These are phyloP conservation scores for Gastrolobium villosum DNA, from an alignment of 306 rosid species.

Conservation along the genomic window DNA sequence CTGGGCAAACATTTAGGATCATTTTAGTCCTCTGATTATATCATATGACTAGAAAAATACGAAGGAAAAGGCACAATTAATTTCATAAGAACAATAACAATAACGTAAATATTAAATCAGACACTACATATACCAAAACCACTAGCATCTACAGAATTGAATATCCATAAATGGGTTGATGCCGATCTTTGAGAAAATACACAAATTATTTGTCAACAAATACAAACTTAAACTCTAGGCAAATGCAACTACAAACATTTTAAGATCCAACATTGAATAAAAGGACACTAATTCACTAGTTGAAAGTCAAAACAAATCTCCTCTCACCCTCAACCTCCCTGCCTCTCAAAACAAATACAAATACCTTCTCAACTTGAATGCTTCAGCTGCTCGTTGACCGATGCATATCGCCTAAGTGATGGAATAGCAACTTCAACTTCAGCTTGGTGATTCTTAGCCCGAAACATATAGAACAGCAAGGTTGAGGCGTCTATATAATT, in stretches of 20 bases:
- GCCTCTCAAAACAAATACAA: slow-evolving; percentile 34
- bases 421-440: too few relatives aligned
- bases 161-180: slow-evolving; percentile 1
- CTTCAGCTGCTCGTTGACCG: too few relatives aligned
- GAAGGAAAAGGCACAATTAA: slow-evolving; percentile 7
- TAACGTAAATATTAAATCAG: too few relatives aligned
- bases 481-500: slow-evolving; percentile 16
- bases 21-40: neutral
- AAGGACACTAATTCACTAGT: neutral
- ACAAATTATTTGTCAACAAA: neutral
- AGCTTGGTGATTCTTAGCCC: slow-evolving; percentile 31
- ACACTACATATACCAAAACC: slow-evolving; percentile 25
- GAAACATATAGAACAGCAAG: slow-evolving; percentile 35
- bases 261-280: slow-evolving; percentile 26
- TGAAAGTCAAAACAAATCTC: slow-evolving; percentile 28
- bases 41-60: neutral
- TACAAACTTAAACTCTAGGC: slow-evolving; percentile 18
- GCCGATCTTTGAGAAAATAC: neutral
- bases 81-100: neutral
- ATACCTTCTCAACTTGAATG: too few relatives aligned
- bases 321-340: slow-evolving; percentile 40
- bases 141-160: slow-evolving; percentile 8
- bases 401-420: too few relatives aligned
- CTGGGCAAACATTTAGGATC: neutral
- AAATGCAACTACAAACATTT: slow-evolving; percentile 29